phyloP scores from a whole-genome alignment of 768 basidiomycete genomes.

The Panaeolus papilionaceus region DNA sequence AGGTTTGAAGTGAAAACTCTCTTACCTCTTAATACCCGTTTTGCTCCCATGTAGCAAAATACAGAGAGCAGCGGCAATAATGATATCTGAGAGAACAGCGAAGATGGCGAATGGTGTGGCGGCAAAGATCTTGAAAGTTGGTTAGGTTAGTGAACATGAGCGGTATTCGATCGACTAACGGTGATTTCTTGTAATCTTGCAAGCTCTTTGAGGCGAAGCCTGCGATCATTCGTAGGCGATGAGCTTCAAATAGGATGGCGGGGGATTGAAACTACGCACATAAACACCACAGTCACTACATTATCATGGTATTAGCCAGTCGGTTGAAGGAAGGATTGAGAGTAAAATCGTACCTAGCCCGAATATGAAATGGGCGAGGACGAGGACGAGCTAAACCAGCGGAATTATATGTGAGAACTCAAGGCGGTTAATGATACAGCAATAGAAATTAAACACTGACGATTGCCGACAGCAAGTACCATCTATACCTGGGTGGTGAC shows the following conservation, averaged over 20 bases:
- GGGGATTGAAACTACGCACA: slow-evolving; percentile 23
- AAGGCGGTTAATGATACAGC: neutral
- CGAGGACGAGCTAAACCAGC: slow-evolving; percentile 28
- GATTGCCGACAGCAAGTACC: slow-evolving; percentile 38
- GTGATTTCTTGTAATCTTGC: slow-evolving; percentile 39
- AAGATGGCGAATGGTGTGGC: slow-evolving; percentile 51
- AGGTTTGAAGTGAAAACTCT: neutral
- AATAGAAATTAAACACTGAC: slow-evolving; percentile 27
- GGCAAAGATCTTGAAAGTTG: slow-evolving; percentile 38
- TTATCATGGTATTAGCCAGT: neutral
- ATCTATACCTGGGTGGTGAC: slow-evolving; percentile 33
- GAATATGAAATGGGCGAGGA: slow-evolving; percentile 40
- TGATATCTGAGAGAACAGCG: slow-evolving; percentile 51
- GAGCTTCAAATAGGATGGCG: neutral
- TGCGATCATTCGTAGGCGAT: neutral
- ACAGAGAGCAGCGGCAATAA: slow-evolving; percentile 49
- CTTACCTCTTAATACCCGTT: slow-evolving; percentile 43
- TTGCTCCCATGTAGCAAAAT: slow-evolving; percentile 46
- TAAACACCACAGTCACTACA: slow-evolving; percentile 40
- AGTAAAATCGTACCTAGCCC: slow-evolving; percentile 37
- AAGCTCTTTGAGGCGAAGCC: slow-evolving; percentile 33
- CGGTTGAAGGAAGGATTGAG: neutral
- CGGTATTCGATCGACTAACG: slow-evolving; percentile 27
- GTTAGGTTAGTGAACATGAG: neutral
- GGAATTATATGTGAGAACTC: neutral